Base-by-base conservation (phyloP, 352 stramenopile genomes). In the Phytophthora chlamydospora region DNA sequence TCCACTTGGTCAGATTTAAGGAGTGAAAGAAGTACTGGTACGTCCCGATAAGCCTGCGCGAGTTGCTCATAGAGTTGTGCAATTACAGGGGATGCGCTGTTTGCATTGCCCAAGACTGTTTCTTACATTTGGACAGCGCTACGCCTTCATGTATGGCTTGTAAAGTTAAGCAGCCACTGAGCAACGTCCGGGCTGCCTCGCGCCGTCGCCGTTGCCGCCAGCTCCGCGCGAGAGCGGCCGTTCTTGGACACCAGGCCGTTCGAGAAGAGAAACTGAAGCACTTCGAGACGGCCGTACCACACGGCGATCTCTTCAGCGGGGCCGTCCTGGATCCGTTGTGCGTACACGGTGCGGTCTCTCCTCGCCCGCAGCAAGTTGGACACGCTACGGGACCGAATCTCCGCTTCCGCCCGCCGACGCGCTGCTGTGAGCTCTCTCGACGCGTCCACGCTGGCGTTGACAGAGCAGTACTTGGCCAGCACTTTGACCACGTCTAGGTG, bases 181-280 rank as follows among this genome's bases (percentile, higher is more conserved):
- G 65, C 42, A 31, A 69, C 59, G 32, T 56, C 43, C 19, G 16
- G 41, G 19, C 59, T 34, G 6, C 53, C 65, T 53, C 65, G 55
- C 13, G 41, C 47, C 6, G 45, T 73, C 6, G 65, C 53, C 13
- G 65, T 66, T 6, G 41, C 46, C 12, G 65, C 65, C 38, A 73
- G 17, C 44, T 65, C 64, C 16, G 42, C 51, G 10, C 64, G 58
- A 33, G 58, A 73, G 6, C 64, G 64, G 39, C 58, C 47, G 19
- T 68, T 65, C 39, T 58, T 59, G 17, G 64, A 65, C 24, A 68
- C 58, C 31, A 73, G 35, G 1, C 62, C 52, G 31, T 72, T 63
- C 9, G 58, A 61, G 36, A 68, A 70, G 51, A 75, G 62, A 24
- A 68, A 75, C 45, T 66, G 55, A 6, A 75, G 42, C 32, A 75